Percentiles rank a stretch among this genome's conserved stretches.
phyloP scores from a whole-genome alignment of 345 rosid genomes.

The Lepidium aucheri region DNA sequence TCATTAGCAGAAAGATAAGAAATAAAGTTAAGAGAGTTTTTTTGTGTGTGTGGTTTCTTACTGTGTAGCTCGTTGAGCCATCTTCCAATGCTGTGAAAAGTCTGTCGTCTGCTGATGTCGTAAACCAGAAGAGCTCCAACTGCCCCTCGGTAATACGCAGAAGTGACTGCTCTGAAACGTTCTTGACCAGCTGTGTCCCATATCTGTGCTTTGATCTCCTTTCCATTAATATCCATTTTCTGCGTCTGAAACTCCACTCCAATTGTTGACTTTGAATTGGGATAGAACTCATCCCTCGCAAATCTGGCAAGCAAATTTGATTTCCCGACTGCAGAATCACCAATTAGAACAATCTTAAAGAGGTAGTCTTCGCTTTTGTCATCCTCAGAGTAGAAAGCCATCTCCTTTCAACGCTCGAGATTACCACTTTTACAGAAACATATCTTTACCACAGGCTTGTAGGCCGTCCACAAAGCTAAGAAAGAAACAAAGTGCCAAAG shows the following conservation, averaged over 20 bases:
- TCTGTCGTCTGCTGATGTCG: constrained; percentile 87
- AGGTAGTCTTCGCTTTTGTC: constrained; percentile 89
- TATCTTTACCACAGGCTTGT: constrained; percentile 16
- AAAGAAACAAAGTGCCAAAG: constrained; percentile 3
- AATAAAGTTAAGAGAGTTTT: neutral
- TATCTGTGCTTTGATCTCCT: constrained; percentile 92
- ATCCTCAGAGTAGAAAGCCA: constrained; percentile 72
- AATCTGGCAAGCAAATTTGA: constrained; percentile 96
- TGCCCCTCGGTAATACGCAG: constrained; percentile 95
- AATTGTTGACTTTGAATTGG: constrained; percentile 90
- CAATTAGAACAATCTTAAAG: constrained; percentile 83
- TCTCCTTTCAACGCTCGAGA: constrained; percentile 30
- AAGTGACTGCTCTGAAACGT: constrained; percentile 94
- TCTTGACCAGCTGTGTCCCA: constrained; percentile 99
- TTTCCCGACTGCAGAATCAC: constrained; percentile 98
- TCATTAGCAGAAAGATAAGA: neutral
- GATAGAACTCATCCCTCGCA: constrained; percentile 91
- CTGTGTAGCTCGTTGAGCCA: constrained; percentile 99
- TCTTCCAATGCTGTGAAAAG: constrained; percentile 80
- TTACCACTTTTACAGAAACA: constrained; percentile 40
- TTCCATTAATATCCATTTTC: constrained; percentile 78
- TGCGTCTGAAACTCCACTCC: constrained; percentile 99
- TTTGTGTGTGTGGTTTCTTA: constrained; percentile 36
- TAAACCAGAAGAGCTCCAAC: constrained; percentile 97
- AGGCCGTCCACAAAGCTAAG: constrained; percentile 18